phyloP scores from a whole-genome alignment of 2,329 filamentous ascomycete genomes.

The Pestalotiopsis sp. region DNA sequence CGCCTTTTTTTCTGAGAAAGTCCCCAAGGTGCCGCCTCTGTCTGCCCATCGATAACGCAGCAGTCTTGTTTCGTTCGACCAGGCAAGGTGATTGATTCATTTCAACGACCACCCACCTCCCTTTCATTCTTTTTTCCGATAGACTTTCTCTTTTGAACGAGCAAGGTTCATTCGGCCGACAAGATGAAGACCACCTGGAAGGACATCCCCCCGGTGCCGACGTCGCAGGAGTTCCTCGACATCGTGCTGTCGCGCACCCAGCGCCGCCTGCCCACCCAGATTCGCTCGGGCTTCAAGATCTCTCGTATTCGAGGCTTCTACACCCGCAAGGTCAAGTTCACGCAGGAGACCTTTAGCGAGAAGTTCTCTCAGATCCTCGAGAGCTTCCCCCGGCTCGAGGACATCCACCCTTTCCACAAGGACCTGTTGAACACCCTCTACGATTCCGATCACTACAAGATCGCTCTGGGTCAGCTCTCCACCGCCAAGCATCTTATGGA shows the following conservation, averaged over 20 bases:
- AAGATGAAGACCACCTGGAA: conserved; percentile 55
- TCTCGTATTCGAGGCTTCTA: conserved; percentile 91
- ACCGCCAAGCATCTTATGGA: conserved; percentile 97
- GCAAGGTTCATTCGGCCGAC: background rate
- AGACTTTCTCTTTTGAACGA: background rate
- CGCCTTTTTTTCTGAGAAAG: conserved; percentile 13
- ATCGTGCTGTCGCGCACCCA: conserved; percentile 95
- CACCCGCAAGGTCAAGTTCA: conserved; percentile 97
- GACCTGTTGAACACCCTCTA: conserved; percentile 96
- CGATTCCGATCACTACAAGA: conserved; percentile 96
- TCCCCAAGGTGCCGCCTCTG: conserved; percentile 5
- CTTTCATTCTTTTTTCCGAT: background rate
- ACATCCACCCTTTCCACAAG: conserved; percentile 93
- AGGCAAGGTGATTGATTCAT: background rate
- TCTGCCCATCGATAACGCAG: conserved; percentile 5
- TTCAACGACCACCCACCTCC: background rate
- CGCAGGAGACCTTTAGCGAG: conserved; percentile 93
- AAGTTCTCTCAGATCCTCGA: conserved; percentile 91
- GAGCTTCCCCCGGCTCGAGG: conserved; percentile 87
- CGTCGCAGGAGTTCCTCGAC: conserved; percentile 93
- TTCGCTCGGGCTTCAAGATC: conserved; percentile 94
- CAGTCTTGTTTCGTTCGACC: background rate
- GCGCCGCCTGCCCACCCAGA: conserved; percentile 90
- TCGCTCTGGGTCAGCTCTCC: conserved; percentile 92
- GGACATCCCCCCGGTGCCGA: conserved; percentile 86